Percentiles rank a stretch among this genome's conserved stretches.
Evolutionary conservation across 768 basidiomycete genomes (phyloP).

Genomic region (Naganishia kalamii): DNA sequence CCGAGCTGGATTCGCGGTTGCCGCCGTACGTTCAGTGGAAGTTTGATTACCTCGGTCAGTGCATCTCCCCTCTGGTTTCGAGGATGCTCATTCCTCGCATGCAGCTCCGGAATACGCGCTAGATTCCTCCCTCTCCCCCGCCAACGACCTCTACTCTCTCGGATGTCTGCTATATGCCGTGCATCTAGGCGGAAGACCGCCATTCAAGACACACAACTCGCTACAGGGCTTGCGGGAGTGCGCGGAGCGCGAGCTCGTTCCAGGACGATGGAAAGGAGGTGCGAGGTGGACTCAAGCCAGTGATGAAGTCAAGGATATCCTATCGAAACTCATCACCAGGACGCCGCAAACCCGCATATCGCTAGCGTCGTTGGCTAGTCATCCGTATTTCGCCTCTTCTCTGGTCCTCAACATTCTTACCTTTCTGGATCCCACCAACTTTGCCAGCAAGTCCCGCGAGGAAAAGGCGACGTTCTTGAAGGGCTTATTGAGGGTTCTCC

Average conservation of each 20-base stretch:
- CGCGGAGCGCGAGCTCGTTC: constrained; percentile 37
- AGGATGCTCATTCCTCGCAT: constrained; percentile 50
- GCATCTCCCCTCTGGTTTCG: background rate
- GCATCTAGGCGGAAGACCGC: constrained; percentile 77
- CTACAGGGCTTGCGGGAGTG: constrained; percentile 46
- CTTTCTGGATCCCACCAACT: constrained; percentile 91
- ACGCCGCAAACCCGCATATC: constrained; percentile 66
- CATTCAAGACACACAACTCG: constrained; percentile 69
- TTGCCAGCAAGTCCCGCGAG: constrained; percentile 85
- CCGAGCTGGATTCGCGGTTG: constrained; percentile 72
- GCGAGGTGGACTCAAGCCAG: constrained; percentile 38
- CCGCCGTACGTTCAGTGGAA: constrained; percentile 80
- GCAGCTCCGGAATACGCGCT: constrained; percentile 67
- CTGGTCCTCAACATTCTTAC: constrained; percentile 91
- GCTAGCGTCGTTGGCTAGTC: constrained; percentile 70
- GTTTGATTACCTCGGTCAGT: constrained; percentile 83
- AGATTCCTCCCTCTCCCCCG: constrained; percentile 75
- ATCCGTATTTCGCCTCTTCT: constrained; percentile 90
- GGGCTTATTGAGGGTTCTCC: constrained; percentile 71
- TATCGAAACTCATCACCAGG: constrained; percentile 73
- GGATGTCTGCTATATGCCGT: constrained; percentile 88
- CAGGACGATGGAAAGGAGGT: constrained; percentile 38
- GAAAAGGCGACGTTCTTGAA: constrained; percentile 97
- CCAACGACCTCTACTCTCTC: constrained; percentile 78
- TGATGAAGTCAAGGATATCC: constrained; percentile 53